Evolutionary conservation across 2,329 filamentous ascomycete species (phyloP).

Genomic region (Madurella fahalii): DNA sequence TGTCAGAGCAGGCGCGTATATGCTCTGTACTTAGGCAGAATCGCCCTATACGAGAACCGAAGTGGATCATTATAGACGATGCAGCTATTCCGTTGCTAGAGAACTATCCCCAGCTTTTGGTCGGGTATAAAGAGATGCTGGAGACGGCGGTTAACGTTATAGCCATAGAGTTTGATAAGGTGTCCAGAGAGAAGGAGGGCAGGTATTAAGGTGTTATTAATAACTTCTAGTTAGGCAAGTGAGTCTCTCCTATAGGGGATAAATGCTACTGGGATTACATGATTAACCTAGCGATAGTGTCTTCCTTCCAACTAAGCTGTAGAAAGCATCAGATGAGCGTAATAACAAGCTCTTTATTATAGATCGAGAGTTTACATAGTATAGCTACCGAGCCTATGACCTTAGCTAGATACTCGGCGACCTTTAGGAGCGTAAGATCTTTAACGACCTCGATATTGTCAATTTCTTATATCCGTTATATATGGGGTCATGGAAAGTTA

Average conservation of each 20-base stretch:
- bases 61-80: slow-evolving; percentile 36
- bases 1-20: slow-evolving; percentile 22
- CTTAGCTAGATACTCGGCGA: slow-evolving; percentile 41
- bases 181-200: slow-evolving; percentile 11
- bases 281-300: too few species aligned
- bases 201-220: slow-evolving; percentile 31
- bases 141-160: slow-evolving; percentile 29
- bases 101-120: slow-evolving; percentile 31
- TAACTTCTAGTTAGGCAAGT: slow-evolving; percentile 37
- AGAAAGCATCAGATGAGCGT: neutral
- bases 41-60: slow-evolving; percentile 34
- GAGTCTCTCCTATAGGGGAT: too few species aligned
- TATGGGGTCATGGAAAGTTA: slow-evolving; percentile 37
- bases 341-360: slow-evolving; percentile 34
- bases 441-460: slow-evolving; percentile 30
- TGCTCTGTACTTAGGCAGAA: slow-evolving; percentile 27
- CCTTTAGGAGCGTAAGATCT: slow-evolving; percentile 37
- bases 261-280: too few species aligned
- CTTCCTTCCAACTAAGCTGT: neutral
- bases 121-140: slow-evolving; percentile 26
- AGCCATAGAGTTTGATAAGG: slow-evolving; percentile 26
- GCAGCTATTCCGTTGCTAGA: slow-evolving; percentile 32
- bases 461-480: slow-evolving; percentile 32
- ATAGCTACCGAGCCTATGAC: slow-evolving; percentile 36
- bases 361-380: slow-evolving; percentile 42